Percentiles rank a stretch among this genome's conserved stretches.
Conservation (phyloP, 352 stramenopile genomes). For the Phytophthora litchii region DNA sequence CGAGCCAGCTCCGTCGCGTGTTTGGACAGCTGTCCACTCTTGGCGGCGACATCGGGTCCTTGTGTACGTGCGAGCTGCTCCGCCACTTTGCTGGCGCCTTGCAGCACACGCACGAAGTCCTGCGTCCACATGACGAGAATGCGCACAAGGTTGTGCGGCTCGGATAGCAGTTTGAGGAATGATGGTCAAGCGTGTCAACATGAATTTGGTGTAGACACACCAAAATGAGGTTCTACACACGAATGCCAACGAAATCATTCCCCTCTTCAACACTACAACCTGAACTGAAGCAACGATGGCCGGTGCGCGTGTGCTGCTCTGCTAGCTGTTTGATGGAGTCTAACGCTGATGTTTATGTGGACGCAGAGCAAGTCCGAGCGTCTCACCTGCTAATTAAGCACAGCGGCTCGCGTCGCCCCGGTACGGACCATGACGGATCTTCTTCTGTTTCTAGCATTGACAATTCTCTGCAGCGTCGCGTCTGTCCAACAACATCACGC, state of each 20-base stretch:
- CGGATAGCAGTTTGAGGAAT: constrained; percentile 19
- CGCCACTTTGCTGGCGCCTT: constrained; percentile 68
- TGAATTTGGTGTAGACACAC: constrained; percentile 7
- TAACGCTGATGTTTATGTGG: constrained; percentile 9
- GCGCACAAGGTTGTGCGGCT: constrained; percentile 9
- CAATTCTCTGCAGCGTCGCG: constrained; percentile 61
- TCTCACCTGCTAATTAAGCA: constrained; percentile 97
- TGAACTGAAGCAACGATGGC: constrained; percentile 26
- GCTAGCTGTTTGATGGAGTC: not conserved
- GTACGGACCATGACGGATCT: constrained; percentile 29
- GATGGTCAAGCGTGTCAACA: constrained; percentile 16
- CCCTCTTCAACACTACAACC: constrained; percentile 14
- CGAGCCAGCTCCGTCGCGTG: constrained; percentile 58
- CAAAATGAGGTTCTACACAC: constrained; percentile 7
- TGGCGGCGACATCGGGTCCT: constrained; percentile 30
- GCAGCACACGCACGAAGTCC: constrained; percentile 73
- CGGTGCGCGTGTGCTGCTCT: constrained; percentile 14
- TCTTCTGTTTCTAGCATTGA: not conserved
- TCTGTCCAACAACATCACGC: constrained; percentile 91
- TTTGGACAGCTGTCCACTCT: constrained; percentile 40
- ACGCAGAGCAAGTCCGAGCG: constrained; percentile 74
- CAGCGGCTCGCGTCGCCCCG: constrained; percentile 84
- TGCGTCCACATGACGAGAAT: constrained; percentile 64
- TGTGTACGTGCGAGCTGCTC: constrained; percentile 56
- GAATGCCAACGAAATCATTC: constrained; percentile 9